A percentile compares a stretch with the other conserved stretches of the same genome.
These are phyloP conservation scores for Neurospora discreta DNA, from an alignment of 495 filamentous ascomycete species.

Conservation along the genomic window DNA sequence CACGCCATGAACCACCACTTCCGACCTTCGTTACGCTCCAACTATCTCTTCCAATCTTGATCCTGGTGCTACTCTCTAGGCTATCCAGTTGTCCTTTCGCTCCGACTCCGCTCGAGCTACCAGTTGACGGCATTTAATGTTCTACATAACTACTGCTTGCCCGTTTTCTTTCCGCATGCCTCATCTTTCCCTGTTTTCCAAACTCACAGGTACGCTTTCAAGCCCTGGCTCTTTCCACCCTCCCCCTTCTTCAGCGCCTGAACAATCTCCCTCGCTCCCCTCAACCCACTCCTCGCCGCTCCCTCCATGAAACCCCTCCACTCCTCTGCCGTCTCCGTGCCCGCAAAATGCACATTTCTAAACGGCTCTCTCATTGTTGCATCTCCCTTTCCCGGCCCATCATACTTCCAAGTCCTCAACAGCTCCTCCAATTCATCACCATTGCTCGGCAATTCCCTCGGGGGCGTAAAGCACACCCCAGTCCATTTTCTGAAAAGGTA, in stretches of 20 bases:
- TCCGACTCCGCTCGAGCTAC: neutral
- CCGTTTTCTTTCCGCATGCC: neutral
- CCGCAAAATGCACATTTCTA: slow-evolving; percentile 36
- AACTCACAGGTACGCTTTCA: neutral
- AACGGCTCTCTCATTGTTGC: slow-evolving; percentile 13
- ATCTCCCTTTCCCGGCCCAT: slow-evolving; percentile 8
- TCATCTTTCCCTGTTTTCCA: neutral
- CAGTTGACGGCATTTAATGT: neutral
- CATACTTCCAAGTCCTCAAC: neutral
- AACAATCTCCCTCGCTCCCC: slow-evolving; percentile 28
- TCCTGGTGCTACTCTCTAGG: neutral
- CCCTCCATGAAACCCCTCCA: slow-evolving; percentile 45
- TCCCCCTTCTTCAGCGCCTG: neutral
- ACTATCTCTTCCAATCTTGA: neutral
- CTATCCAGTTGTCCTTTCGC: neutral
- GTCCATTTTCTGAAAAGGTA: neutral
- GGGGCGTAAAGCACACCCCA: neutral
- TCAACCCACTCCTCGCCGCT: slow-evolving; percentile 26
- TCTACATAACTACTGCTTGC: neutral
- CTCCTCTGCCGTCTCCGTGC: slow-evolving; percentile 31
- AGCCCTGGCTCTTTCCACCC: neutral
- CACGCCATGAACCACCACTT: neutral
- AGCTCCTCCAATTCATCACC: neutral
- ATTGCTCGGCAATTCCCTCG: neutral
- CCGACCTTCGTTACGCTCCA: neutral